Conservation (phyloP, 148 eudicot genomes). For the Persicaria maculosa region DNA sequence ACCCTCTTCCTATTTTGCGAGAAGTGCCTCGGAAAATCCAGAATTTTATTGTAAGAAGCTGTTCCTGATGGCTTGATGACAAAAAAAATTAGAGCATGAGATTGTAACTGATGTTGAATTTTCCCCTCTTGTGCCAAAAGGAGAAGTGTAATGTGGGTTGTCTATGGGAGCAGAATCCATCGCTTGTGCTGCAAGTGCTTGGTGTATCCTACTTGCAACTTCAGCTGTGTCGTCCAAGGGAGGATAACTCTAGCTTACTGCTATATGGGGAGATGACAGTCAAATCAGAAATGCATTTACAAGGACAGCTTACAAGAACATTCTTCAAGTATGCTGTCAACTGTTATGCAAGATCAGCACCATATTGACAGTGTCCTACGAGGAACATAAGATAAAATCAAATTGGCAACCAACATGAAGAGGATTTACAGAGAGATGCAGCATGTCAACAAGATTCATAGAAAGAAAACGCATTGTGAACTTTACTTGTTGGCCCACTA, state of each 20-base stretch:
- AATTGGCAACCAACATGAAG: too few relatives aligned
- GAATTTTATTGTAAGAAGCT: neutral
- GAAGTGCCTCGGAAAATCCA: too few relatives aligned
- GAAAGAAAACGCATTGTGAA: neutral
- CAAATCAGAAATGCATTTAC: neutral
- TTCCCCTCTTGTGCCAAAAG: neutral
- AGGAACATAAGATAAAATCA: neutral
- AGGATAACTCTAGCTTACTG: conserved; percentile 96
- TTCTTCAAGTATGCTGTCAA: conserved; percentile 57
- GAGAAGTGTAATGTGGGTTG: neutral
- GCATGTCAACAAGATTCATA: neutral
- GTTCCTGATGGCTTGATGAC: neutral
- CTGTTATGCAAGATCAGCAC: conserved; percentile 79
- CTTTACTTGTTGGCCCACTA: conserved; percentile 90
- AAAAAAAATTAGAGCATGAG: neutral
- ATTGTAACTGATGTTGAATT: neutral
- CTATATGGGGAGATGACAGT: conserved; percentile 35
- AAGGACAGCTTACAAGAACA: conserved; percentile 63
- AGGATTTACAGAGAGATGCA: too few relatives aligned
- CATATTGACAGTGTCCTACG: conserved; percentile 80
- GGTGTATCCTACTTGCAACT: conserved; percentile 65
- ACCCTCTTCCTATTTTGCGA: too few relatives aligned
- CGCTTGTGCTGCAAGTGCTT: conserved; percentile 84
- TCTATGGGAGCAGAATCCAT: conserved; percentile 67
- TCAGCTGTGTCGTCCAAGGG: conserved; percentile 86